These are phyloP conservation scores for Pichia terricola DNA, from an alignment of 1,139 yeast species.

Conservation along the genomic window DNA sequence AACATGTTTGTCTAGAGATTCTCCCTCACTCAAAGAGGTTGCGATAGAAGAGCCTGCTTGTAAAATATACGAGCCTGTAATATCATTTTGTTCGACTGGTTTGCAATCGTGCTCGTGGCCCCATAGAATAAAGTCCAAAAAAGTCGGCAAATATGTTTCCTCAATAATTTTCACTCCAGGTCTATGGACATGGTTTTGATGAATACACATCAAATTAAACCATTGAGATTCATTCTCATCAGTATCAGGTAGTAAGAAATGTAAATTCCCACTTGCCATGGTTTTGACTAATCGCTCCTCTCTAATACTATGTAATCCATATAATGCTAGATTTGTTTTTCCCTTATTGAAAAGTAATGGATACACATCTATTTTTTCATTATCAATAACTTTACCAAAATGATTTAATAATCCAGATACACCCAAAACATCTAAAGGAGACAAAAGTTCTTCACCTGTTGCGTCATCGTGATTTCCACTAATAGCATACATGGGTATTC, in stretches of 20 bases:
- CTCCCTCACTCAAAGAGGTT: conserved; percentile 83
- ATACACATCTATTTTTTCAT: conserved; percentile 63
- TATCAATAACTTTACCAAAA: conserved; percentile 75
- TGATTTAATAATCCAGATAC: conserved; percentile 81
- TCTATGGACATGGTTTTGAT: conserved; percentile 76
- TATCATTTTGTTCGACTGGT: conserved; percentile 61
- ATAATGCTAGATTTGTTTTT: conserved; percentile 67
- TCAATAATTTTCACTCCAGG: conserved; percentile 77
- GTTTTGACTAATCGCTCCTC: conserved; percentile 83
- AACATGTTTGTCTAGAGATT: conserved; percentile 63
- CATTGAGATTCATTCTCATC: conserved; percentile 44
- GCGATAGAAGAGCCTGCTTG: conserved; percentile 96
- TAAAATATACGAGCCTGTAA: conserved; percentile 64
- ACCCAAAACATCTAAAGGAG: conserved; percentile 79
- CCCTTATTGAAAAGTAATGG: conserved; percentile 85
- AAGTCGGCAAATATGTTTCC: conserved; percentile 71
- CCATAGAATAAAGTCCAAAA: conserved; percentile 81
- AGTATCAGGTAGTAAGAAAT: conserved; percentile 61
- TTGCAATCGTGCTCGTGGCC: conserved; percentile 98
- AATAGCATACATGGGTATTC: conserved; percentile 89
- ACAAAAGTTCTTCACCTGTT: conserved; percentile 77
- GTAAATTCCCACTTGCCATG: conserved; percentile 71
- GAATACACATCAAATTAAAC: conserved; percentile 85
- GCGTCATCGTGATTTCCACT: conserved; percentile 98
- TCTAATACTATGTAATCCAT: conserved; percentile 81